These are phyloP conservation scores for Blastobotrys elegans DNA, from an alignment of 1,139 yeast genomes.

Conservation along the genomic window DNA sequence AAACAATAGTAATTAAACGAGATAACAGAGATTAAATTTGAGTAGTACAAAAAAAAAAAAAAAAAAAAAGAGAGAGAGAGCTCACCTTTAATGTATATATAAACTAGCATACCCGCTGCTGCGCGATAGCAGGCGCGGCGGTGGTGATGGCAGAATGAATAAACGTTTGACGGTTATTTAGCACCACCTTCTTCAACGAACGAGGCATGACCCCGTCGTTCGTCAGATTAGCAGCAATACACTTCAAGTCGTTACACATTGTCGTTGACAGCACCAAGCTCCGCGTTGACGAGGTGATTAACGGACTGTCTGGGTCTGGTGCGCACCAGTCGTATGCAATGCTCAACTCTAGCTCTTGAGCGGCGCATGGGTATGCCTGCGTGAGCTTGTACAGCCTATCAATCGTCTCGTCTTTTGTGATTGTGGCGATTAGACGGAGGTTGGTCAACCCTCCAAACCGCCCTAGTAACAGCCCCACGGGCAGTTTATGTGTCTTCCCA, in stretches of 20 bases:
- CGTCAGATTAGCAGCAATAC: not conserved
- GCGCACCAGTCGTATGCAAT: slow-evolving; percentile 5
- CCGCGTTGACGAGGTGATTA: not conserved
- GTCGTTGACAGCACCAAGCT: not conserved
- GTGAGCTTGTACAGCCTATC: not conserved
- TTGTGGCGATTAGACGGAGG: not conserved
- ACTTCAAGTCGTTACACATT: slow-evolving; percentile 1
- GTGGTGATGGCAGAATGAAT: too few relatives aligned
- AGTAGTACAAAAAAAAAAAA: too few relatives aligned
- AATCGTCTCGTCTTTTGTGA: not conserved
- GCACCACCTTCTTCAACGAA: not conserved
- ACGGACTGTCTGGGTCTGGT: not conserved
- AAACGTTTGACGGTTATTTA: not conserved
- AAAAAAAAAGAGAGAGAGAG: too few relatives aligned
- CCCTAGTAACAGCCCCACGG: not conserved
- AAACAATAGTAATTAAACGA: too few relatives aligned
- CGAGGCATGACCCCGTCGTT: not conserved
- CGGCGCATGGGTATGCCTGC: not conserved
- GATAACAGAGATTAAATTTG: too few relatives aligned
- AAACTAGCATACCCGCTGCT: not conserved
- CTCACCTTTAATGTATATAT: too few relatives aligned
- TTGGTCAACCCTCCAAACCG: not conserved
- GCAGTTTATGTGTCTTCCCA: not conserved
- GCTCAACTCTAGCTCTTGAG: not conserved
- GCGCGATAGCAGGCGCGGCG: not conserved